Evolutionary conservation across 78 protist species (phyloP).

Genomic region (Dictyostelium intermedium): DNA sequence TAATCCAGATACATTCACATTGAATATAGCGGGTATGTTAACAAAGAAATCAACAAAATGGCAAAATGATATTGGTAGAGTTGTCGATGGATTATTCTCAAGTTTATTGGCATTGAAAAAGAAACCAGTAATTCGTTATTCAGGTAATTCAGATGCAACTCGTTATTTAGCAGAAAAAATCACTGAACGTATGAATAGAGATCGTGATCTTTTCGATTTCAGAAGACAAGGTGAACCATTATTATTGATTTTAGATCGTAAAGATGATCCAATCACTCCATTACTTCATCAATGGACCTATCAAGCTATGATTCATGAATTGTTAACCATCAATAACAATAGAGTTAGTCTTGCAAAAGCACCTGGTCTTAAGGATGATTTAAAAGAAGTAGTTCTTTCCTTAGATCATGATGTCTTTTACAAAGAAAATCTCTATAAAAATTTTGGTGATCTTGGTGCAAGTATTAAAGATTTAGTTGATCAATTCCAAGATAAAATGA

Average conservation of each 20-base stretch:
- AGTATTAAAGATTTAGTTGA: constrained; percentile 90
- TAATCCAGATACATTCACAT: constrained; percentile 77
- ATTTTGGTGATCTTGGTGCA: constrained; percentile 96
- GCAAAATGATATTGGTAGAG: neutral
- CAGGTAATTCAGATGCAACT: constrained; percentile 62
- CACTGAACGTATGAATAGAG: constrained; percentile 40
- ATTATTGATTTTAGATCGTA: constrained; percentile 94
- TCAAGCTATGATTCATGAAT: constrained; percentile 98
- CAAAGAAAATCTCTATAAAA: constrained; percentile 80
- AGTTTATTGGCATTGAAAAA: constrained; percentile 66
- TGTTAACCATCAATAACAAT: constrained; percentile 90
- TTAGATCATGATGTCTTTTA: constrained; percentile 89
- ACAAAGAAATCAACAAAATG: constrained; percentile 26
- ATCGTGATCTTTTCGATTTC: constrained; percentile 88
- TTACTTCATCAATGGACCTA: constrained; percentile 88
- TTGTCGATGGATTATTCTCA: constrained; percentile 58
- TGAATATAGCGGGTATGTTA: constrained; percentile 62
- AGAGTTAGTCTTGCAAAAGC: constrained; percentile 69
- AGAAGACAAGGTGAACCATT: constrained; percentile 69
- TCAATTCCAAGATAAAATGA: constrained; percentile 75
- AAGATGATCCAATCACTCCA: constrained; percentile 98
- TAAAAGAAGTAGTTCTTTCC: constrained; percentile 85
- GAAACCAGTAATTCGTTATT: constrained; percentile 69
- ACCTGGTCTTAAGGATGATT: neutral
- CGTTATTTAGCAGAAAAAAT: constrained; percentile 13